phyloP scores from a whole-genome alignment of 2,329 filamentous ascomycete genomes.

The Cytospora chrysosperma region DNA sequence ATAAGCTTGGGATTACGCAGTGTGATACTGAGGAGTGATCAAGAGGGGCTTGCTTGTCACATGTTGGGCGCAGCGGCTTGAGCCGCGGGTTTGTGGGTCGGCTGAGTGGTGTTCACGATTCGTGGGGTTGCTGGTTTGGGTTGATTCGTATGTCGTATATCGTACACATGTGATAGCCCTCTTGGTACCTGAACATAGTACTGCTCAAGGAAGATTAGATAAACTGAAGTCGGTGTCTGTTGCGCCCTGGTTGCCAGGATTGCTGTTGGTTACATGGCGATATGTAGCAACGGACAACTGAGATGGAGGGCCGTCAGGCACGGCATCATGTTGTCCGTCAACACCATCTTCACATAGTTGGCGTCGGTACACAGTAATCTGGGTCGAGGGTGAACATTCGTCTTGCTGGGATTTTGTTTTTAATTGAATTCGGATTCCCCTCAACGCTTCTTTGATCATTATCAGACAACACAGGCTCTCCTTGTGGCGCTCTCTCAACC shows the following conservation, averaged over 20 bases:
- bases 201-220: no score
- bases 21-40: no score
- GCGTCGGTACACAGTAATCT: not conserved
- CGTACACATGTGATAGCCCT: no score
- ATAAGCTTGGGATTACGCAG: not conserved
- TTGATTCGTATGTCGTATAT: no score
- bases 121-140: no score
- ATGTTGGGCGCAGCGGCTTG: not conserved
- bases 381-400: not conserved
- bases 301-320: not conserved
- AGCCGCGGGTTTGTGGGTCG: not conserved
- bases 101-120: not conserved
- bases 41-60: no score
- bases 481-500: not conserved
- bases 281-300: not conserved
- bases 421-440: slow-evolving; percentile 4
- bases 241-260: not conserved
- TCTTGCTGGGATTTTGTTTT: not conserved
- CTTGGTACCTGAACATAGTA: no score
- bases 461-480: slow-evolving; percentile 23
- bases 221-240: not conserved
- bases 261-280: not conserved
- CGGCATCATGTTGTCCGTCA: not conserved
- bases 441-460: slow-evolving; percentile 30
- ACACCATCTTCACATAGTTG: not conserved